Percentiles rank a stretch among this genome's conserved stretches.
Evolutionary conservation across 2,329 filamentous ascomycete genomes (phyloP).

Genomic region (Ceratocystis cacaofunesta): DNA sequence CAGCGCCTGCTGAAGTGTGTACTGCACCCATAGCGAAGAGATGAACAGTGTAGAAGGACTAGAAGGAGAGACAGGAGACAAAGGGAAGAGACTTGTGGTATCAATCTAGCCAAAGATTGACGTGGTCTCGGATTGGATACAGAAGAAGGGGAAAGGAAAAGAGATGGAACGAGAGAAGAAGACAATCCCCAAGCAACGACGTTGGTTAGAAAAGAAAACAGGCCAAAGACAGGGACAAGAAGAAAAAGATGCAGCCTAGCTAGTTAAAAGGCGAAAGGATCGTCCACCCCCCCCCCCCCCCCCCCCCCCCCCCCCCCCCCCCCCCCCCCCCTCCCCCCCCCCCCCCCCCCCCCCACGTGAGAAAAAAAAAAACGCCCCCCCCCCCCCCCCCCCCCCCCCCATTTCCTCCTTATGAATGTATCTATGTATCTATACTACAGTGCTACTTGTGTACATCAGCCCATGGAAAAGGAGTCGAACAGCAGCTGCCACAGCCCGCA

Average conservation of each 20-base stretch:
- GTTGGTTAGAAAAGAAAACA: neutral
- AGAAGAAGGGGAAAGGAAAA: neutral
- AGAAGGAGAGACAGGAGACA: neutral
- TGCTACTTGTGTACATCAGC: neutral
- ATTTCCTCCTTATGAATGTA: too few relatives aligned
- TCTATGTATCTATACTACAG: neutral
- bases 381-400: neutral
- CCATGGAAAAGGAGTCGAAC: neutral
- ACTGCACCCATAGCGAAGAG: neutral
- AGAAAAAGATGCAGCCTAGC: conserved; percentile 10
- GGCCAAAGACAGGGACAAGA: neutral
- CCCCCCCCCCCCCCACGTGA: neutral
- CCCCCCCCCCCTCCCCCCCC: neutral
- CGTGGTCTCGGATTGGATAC: neutral
- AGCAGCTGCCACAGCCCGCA: too few relatives aligned
- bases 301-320: too few relatives aligned
- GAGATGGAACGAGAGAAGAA: neutral
- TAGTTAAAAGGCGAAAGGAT: conserved; percentile 6
- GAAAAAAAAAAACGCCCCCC: too few relatives aligned
- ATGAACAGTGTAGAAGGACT: neutral
- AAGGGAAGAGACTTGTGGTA: neutral
- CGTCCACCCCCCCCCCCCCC: neutral
- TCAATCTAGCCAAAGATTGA: neutral
- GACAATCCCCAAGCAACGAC: neutral
- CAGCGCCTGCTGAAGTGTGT: conserved; percentile 8